These are phyloP conservation scores for Erythrobasidium yunnanense DNA, from an alignment of 768 basidiomycete species.

Conservation along the genomic window DNA sequence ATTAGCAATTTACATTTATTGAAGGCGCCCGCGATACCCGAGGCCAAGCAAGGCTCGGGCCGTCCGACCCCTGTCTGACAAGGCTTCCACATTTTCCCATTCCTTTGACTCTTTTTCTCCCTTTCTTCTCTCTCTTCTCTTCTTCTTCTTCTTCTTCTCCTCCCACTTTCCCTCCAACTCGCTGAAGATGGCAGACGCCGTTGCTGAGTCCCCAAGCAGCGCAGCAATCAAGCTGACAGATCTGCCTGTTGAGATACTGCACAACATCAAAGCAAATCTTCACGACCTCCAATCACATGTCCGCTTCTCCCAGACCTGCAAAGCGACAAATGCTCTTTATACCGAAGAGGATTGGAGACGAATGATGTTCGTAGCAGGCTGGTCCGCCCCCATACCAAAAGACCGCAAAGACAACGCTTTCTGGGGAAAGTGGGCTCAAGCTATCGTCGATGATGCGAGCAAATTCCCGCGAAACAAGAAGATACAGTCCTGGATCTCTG, in stretches of 20 bases:
- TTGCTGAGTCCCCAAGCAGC: too few relatives aligned
- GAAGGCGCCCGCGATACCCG: too few relatives aligned
- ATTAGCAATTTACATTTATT: too few relatives aligned
- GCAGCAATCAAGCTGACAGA: background rate
- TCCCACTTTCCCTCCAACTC: too few relatives aligned
- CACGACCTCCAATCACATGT: background rate
- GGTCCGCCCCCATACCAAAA: background rate
- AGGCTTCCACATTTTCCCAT: too few relatives aligned
- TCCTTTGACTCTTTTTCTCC: too few relatives aligned
- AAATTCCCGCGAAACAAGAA: background rate
- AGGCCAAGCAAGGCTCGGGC: too few relatives aligned
- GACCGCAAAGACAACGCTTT: background rate
- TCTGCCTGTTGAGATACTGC: background rate
- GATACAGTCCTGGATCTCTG: background rate
- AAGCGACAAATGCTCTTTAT: conserved; percentile 27
- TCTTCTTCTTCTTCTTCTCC: too few relatives aligned
- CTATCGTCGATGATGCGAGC: background rate
- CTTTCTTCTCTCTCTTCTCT: too few relatives aligned
- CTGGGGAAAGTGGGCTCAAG: background rate
- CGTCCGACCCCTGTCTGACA: too few relatives aligned
- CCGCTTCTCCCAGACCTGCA: background rate
- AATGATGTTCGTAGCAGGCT: background rate
- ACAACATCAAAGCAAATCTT: background rate
- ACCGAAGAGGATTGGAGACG: background rate
- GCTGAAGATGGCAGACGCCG: too few relatives aligned